Evolutionary conservation across 176 grass and related monocot species (phyloP), one percentile per base, ranked within the genome.

Genomic region (Aegilops tauschii): DNA sequence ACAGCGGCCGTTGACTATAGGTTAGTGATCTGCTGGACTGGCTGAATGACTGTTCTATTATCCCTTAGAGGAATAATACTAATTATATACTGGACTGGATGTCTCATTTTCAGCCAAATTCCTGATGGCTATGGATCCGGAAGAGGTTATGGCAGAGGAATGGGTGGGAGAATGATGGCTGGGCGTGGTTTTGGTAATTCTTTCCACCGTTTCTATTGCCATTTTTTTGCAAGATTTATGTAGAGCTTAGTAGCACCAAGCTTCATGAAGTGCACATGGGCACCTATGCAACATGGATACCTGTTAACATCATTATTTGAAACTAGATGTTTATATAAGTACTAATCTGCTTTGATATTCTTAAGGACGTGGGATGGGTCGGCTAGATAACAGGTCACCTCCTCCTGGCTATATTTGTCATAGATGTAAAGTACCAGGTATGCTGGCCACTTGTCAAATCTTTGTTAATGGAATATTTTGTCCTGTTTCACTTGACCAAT

Each of bases 401-500:
- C 97, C 97, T 79, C 85, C 97, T 90, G 97, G 97, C 30, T 99
- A 99, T 88, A 91, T 99, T 76, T 99, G 97, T 87, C 92, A 99
- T 47, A 91, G 97, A 90, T 99, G 97, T 80, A 99, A 99, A 93
- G 83, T 94, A 52, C 89, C 94, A 83, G 97, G 97, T 99, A 99
- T 78, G 92, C 77, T 89, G 34, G 29, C 31, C 17, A 69, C 28
- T 64, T 59, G 29, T 81, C 59, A 70, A 82, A 35, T 77, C 16
- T 83, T 76, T 73, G 27, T 28, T 75, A 25, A 73, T 32, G 59
- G 29, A n/a, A 68, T 72, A 40, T 79, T 78, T 47, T 66, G 20
- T 36, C 64, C 45, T 84, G 40, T 63, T 87, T 68, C 29, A 39
- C 78, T 86, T 30, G 64, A 18, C 34, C 34, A 37, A 69, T 74